These are phyloP conservation scores for Colletotrichum tabaci DNA, from an alignment of 2,329 filamentous ascomycete species.

Conservation along the genomic window DNA sequence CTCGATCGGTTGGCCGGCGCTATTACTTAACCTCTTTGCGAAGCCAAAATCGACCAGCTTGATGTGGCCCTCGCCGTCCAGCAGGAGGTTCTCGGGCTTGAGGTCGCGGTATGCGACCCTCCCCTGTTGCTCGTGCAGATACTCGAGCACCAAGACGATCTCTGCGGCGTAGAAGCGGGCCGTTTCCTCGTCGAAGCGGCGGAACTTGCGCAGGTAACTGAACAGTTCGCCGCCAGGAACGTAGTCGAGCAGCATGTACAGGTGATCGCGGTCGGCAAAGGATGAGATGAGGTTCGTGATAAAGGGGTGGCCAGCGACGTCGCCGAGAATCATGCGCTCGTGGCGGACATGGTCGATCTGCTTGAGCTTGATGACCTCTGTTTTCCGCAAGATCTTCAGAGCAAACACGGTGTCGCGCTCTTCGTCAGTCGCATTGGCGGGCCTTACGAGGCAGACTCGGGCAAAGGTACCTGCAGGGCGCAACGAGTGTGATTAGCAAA, in stretches of 20 bases:
- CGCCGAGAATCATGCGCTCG: conserved; percentile 83
- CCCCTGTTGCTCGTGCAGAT: conserved; percentile 83
- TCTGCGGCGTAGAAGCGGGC: conserved; percentile 88
- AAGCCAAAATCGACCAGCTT: conserved; percentile 91
- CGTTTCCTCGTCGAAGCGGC: conserved; percentile 83
- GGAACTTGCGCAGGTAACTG: conserved; percentile 82
- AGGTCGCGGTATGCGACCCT: conserved; percentile 85
- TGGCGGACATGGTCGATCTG: conserved; percentile 90
- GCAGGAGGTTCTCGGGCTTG: conserved; percentile 86
- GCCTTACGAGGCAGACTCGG: conserved; percentile 82
- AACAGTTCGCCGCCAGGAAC: conserved; percentile 89
- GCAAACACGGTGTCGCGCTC: conserved; percentile 80
- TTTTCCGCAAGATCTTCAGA: conserved; percentile 83
- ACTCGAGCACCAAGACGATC: conserved; percentile 86
- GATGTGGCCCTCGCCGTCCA: conserved; percentile 84
- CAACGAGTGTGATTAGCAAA: conserved; percentile 29
- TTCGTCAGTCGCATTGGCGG: conserved; percentile 66
- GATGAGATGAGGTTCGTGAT: conserved; percentile 85
- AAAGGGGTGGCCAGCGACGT: conserved; percentile 86
- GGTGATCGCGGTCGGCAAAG: conserved; percentile 83
- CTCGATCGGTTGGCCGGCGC: conserved; percentile 68
- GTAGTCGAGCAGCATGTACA: conserved; percentile 89
- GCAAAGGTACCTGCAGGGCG: conserved; percentile 79
- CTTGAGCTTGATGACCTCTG: conserved; percentile 84
- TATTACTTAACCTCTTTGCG: conserved; percentile 80